phyloP scores from a whole-genome alignment of 2,329 filamentous ascomycete genomes.

The Macrophomina tecta region DNA sequence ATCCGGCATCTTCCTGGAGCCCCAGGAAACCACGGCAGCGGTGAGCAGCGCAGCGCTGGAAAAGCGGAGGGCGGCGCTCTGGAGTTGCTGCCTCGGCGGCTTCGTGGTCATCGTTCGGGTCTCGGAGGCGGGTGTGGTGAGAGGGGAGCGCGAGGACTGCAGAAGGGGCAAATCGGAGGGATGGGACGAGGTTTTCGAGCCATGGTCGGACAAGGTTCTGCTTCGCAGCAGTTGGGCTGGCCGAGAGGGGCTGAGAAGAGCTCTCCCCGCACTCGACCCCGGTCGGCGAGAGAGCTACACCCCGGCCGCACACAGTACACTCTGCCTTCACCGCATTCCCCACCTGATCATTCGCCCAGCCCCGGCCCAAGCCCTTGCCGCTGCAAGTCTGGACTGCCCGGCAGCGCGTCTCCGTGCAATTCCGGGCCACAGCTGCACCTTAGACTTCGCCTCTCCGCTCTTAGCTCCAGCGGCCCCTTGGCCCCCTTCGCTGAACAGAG shows the following conservation, averaged over 20 bases:
- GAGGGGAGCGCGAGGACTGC: neutral
- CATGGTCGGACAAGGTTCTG: neutral
- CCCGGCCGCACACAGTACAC: neutral
- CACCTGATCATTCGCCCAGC: neutral
- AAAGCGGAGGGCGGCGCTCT: neutral
- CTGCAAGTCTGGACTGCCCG: neutral
- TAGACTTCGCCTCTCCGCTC: neutral
- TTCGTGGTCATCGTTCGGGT: neutral
- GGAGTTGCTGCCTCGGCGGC: constrained; percentile 1
- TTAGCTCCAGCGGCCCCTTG: neutral
- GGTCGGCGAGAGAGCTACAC: neutral
- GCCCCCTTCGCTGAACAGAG: neutral
- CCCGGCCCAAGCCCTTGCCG: neutral
- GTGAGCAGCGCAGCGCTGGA: constrained; percentile 4
- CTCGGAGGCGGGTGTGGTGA: neutral
- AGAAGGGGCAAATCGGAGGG: neutral
- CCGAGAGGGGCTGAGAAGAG: neutral
- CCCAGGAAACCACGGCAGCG: constrained; percentile 23
- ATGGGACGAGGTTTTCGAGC: neutral
- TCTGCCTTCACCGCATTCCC: neutral
- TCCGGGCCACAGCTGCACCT: neutral
- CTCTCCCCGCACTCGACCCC: constrained; percentile 23
- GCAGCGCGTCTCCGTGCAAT: neutral
- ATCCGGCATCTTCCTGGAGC: constrained; percentile 13
- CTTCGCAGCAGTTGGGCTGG: neutral